These are phyloP conservation scores for Rhododendron vialii DNA, from an alignment of 148 eudicot species.

Conservation along the genomic window DNA sequence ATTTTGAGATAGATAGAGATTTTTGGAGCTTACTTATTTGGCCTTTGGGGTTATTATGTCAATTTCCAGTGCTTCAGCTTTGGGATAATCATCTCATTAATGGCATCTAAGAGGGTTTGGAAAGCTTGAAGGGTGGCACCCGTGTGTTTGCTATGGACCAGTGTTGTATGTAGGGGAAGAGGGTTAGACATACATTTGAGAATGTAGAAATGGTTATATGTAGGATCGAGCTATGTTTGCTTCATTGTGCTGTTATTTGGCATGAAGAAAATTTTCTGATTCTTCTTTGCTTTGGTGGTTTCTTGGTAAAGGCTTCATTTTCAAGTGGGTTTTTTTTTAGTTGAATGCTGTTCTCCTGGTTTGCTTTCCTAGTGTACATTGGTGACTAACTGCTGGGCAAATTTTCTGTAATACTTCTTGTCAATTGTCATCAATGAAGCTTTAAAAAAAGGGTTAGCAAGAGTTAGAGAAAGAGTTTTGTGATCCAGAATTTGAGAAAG, in stretches of 20 bases:
- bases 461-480: background rate
- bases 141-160: background rate
- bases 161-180: background rate
- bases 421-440: background rate
- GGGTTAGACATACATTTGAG: background rate
- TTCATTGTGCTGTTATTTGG: background rate
- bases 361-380: background rate
- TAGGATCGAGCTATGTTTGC: background rate
- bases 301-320: background rate
- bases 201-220: background rate
- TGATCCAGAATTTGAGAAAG: background rate
- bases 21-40: background rate
- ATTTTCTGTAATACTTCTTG: background rate
- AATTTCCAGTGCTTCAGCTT: background rate
- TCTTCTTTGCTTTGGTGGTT: background rate
- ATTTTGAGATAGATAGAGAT: background rate
- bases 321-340: background rate
- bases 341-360: background rate
- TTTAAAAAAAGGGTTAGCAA: background rate
- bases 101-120: background rate
- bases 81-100: background rate
- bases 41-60: background rate
- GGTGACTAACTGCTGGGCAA: background rate
- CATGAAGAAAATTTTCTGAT: background rate
- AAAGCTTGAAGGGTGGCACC: background rate